Conservation (phyloP, 2,329 filamentous ascomycete species). For the Cercospora beticola region DNA sequence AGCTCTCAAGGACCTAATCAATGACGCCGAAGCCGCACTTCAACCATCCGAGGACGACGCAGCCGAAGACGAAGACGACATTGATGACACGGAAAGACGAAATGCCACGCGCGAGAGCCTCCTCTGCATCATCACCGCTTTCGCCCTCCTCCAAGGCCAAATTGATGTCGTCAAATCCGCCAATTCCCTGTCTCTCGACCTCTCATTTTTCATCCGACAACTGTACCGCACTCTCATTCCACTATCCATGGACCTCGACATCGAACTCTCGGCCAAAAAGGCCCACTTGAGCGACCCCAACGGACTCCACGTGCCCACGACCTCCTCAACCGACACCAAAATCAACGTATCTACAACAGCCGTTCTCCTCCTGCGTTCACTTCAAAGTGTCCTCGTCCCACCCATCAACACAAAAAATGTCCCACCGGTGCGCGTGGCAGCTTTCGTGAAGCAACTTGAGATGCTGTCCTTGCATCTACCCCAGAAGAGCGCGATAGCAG, state of each 20-base stretch:
- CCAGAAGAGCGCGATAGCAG: constrained; percentile 81
- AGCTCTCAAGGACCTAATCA: constrained; percentile 88
- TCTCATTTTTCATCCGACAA: constrained; percentile 92
- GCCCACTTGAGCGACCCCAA: constrained; percentile 58
- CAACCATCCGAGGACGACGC: constrained; percentile 49
- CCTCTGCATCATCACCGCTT: constrained; percentile 93
- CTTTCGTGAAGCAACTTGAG: constrained; percentile 90
- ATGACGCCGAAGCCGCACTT: constrained; percentile 59
- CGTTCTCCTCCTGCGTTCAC: constrained; percentile 82
- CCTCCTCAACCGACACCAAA: constrained; percentile 51
- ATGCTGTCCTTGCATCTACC: constrained; percentile 79
- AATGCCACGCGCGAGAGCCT: constrained; percentile 84
- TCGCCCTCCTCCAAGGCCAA: constrained; percentile 92
- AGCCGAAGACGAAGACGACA: constrained; percentile 44
- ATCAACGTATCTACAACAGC: constrained; percentile 95
- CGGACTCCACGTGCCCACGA: constrained; percentile 57
- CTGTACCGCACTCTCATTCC: constrained; percentile 83
- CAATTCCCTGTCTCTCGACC: constrained; percentile 77
- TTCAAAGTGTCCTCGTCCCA: constrained; percentile 79
- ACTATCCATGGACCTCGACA: constrained; percentile 76
- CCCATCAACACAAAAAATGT: constrained; percentile 69
- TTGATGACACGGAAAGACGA: constrained; percentile 52
- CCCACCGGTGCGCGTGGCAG: constrained; percentile 80
- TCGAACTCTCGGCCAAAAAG: constrained; percentile 75
- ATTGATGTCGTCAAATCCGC: constrained; percentile 78